Percentiles rank a stretch among this genome's conserved stretches.
phyloP scores from a whole-genome alignment of 306 rosid genomes.

The Acacia confusa region DNA sequence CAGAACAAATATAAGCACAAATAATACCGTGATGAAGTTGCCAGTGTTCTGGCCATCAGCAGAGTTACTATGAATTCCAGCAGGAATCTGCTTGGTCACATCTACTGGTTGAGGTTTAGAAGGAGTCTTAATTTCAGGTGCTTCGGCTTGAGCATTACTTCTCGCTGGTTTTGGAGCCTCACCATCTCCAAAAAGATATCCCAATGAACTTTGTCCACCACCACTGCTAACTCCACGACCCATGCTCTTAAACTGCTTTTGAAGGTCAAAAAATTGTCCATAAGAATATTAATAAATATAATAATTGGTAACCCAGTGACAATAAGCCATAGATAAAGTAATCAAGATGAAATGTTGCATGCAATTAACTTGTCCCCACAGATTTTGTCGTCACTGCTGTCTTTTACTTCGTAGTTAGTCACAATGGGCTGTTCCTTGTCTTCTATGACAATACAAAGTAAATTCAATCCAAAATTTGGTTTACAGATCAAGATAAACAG shows the following conservation, averaged over 20 bases:
- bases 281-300: conserved; percentile 17
- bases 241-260: conserved; percentile 55
- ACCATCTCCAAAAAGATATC: conserved; percentile 95
- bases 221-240: conserved; percentile 99
- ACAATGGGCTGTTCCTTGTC: neutral
- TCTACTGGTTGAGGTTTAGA: conserved; percentile 65
- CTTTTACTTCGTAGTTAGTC: neutral
- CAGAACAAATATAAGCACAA: conserved; percentile 14
- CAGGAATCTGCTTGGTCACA: conserved; percentile 70
- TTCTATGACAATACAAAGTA: neutral
- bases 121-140: conserved; percentile 52
- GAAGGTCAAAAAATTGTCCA: conserved; percentile 22
- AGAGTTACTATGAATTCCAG: conserved; percentile 90
- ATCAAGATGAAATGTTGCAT: conserved; percentile 15
- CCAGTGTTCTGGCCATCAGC: conserved; percentile 97
- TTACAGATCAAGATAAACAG: neutral
- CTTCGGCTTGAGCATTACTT: conserved; percentile 53
- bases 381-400: neutral
- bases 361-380: conserved; percentile 9
- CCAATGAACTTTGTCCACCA: conserved; percentile 98
- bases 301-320: neutral
- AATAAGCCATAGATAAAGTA: conserved; percentile 12
- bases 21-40: conserved; percentile 86
- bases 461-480: neutral
- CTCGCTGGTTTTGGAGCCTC: conserved; percentile 77